phyloP scores from a whole-genome alignment of 306 rosid genomes.

The Oxytropis ochrocephala region DNA sequence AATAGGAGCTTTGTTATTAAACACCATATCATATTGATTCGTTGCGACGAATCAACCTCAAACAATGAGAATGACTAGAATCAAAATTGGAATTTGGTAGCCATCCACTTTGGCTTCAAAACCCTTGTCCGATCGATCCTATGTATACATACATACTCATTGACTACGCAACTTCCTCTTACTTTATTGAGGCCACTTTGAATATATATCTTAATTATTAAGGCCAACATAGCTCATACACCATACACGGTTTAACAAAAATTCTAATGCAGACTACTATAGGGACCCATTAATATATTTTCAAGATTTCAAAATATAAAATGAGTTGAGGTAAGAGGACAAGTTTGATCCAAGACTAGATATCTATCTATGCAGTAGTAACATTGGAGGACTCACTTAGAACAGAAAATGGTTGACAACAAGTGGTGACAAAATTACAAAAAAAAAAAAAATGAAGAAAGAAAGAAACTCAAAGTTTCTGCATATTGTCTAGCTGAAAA shows the following conservation, averaged over 20 bases:
- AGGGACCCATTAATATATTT: too few species aligned
- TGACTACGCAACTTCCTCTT: neutral
- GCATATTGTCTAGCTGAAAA: neutral
- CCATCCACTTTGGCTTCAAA: neutral
- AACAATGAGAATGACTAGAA: neutral
- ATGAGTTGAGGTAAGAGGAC: neutral
- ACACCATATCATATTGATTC: too few species aligned
- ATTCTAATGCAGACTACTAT: neutral
- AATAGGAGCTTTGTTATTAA: too few species aligned
- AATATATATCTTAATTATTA: neutral
- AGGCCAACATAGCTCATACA: neutral
- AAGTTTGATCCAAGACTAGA: neutral
- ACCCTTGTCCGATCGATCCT: neutral
- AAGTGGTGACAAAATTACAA: neutral
- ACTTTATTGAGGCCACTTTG: neutral
- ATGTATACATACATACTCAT: neutral
- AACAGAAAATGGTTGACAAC: neutral
- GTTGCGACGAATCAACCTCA: too few species aligned
- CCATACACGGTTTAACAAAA: neutral
- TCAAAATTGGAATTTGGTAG: neutral
- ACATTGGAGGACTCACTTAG: neutral
- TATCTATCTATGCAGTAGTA: neutral
- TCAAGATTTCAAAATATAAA: too few species aligned
- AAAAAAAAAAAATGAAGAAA: too few species aligned
- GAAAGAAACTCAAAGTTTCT: too few species aligned